Base-by-base conservation (phyloP, 169 alveolate species). In the Cryptosporidium viatorum region DNA sequence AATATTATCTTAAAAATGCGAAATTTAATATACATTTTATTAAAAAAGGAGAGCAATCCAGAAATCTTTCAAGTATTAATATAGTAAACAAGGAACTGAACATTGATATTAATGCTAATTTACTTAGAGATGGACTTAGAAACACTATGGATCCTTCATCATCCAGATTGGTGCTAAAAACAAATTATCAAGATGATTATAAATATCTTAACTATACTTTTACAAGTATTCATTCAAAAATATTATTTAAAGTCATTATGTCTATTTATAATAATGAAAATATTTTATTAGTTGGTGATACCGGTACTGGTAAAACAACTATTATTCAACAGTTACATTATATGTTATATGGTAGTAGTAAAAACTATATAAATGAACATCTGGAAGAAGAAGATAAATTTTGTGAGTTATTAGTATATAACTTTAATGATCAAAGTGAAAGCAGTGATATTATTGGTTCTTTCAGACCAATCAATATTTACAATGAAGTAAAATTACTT, bases 271-370 rank as follows among this genome's bases (percentile, higher is more conserved):
- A 95, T 89, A 94, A 96, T 60, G 99, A 98, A 91, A 98, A 99
- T 21, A 97, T 98, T 52, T 92, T 99, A 75, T 91, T 99, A 52
- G 98, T 98, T 59, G 99, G 99, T 14, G 99, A 98, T 89, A 98
- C 99, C 0, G 99, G 99, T 4, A 96, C 99, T 10, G 99, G 99
- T 31, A 98, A 98, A 91, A 98, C 99, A 2, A 95, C 99, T 33
- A 93, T 97, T 31, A 96, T 98, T 29, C 98, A 98, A 21, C 86
- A 73, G 12, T 21, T 73, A 18, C 86, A 73, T 51, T 55, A 52
- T 23, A 55, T 73, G 86, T 58, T 55, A 35, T 73, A 39, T 55
- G 86, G 71, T 29, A 21, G n/a, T 58, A 3, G 10, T 18, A 69
- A 21, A 21, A 69, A 26, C 1, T 21, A 39, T 18, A 69, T 37